A percentile compares a stretch with the other conserved stretches of the same genome.
These are phyloP conservation scores for Grosmannia penicillata DNA, from an alignment of 2,329 filamentous ascomycete species.

Conservation along the genomic window DNA sequence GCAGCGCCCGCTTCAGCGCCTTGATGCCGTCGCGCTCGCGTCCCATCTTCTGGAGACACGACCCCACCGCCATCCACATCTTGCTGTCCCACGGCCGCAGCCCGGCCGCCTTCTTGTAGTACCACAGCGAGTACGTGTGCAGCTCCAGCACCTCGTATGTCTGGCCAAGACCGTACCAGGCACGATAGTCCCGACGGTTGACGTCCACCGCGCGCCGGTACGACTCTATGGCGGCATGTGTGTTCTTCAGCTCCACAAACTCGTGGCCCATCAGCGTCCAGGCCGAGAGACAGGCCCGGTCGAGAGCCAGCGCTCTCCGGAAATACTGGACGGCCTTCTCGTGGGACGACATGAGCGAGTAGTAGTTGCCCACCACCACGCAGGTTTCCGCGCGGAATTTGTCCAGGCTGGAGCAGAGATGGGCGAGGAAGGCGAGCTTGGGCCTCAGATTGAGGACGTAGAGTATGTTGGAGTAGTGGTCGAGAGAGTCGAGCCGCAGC, in stretches of 20 bases:
- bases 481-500: slow-evolving; percentile 70
- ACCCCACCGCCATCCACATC: slow-evolving; percentile 96
- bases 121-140: slow-evolving; percentile 94
- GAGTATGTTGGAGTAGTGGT: slow-evolving; percentile 94
- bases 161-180: slow-evolving; percentile 94
- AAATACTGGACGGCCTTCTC: slow-evolving; percentile 99
- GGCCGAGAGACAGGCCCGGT: slow-evolving; percentile 79
- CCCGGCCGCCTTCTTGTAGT: slow-evolving; percentile 89
- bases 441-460: slow-evolving; percentile 83
- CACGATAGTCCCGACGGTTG: slow-evolving; percentile 89
- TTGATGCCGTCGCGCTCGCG: slow-evolving; percentile 84
- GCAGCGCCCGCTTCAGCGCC: slow-evolving; percentile 79
- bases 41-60: slow-evolving; percentile 80
- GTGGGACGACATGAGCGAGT: slow-evolving; percentile 83
- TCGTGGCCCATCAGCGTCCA: slow-evolving; percentile 99
- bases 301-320: slow-evolving; percentile 76
- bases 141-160: slow-evolving; percentile 97
- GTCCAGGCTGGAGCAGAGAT: slow-evolving; percentile 80
- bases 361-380: slow-evolving; percentile 95
- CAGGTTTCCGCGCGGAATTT: slow-evolving; percentile 96
- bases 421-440: slow-evolving; percentile 83
- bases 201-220: slow-evolving; percentile 92
- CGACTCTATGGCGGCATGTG: slow-evolving; percentile 91
- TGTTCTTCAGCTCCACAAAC: slow-evolving; percentile 97
- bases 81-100: slow-evolving; percentile 93